Evolutionary conservation across 23 red algal species (phyloP).

Genomic region (Gracilaria caudata): DNA sequence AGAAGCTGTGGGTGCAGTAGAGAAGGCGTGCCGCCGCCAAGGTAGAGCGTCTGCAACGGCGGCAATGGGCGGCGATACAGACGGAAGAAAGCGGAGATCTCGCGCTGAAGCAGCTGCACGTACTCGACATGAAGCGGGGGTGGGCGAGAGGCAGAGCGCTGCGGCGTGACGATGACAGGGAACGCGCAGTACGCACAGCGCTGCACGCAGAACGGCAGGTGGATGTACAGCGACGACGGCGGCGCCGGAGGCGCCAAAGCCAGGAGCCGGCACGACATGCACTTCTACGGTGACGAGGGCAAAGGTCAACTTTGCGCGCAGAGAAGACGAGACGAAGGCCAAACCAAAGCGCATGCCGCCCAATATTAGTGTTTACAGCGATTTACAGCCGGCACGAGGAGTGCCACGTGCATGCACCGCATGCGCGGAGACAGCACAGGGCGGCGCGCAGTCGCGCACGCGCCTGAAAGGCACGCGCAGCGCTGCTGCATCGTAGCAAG

Average conservation of each 20-base stretch:
- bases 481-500: too few species aligned
- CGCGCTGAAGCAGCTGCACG: conserved; percentile 49
- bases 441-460: too few species aligned
- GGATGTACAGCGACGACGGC: conserved; percentile 83
- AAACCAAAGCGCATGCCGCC: too few species aligned
- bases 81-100: conserved; percentile 50
- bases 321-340: too few species aligned
- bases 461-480: too few species aligned
- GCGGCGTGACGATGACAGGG: conserved; percentile 72
- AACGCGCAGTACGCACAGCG: conserved; percentile 98
- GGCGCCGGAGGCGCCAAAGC: conserved; percentile 6
- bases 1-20: conserved; percentile 56
- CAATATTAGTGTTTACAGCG: too few species aligned
- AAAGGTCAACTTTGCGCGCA: too few species aligned
- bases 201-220: conserved; percentile 94
- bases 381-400: too few species aligned
- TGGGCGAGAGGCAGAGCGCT: conserved; percentile 10
- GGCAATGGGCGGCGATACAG: conserved; percentile 42
- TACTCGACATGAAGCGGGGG: conserved; percentile 64
- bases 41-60: conserved; percentile 74
- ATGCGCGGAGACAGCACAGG: too few species aligned
- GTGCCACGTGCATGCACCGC: too few species aligned
- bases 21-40: conserved; percentile 97
- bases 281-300: too few species aligned
- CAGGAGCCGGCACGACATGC: background rate